phyloP scores from a whole-genome alignment of 176 grass and related monocot species.

The Oryza nivara region DNA sequence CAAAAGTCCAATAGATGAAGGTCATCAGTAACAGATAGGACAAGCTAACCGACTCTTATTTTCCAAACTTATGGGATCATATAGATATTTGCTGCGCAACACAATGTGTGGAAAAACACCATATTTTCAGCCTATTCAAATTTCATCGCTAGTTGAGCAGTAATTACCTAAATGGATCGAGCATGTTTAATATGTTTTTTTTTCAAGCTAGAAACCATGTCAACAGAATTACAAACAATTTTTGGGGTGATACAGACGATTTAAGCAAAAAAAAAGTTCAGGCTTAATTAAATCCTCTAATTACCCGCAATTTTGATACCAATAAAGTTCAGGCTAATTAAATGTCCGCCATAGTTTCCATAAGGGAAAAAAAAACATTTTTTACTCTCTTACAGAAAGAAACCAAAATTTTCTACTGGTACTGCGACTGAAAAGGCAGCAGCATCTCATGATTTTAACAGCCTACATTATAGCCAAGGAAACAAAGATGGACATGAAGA shows the following conservation, averaged over 20 bases:
- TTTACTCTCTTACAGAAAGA: not conserved
- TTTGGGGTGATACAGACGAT: not conserved
- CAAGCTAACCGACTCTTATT: not conserved
- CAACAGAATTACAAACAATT: not conserved
- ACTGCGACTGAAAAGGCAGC: not conserved
- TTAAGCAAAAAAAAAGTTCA: no score
- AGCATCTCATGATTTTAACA: not conserved
- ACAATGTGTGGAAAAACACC: not conserved
- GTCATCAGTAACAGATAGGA: not conserved
- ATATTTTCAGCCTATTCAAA: not conserved
- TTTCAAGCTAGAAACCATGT: not conserved
- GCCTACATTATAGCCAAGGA: not conserved
- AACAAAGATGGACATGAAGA: slow-evolving; percentile 4
- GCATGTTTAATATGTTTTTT: not conserved
- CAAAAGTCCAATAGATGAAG: slow-evolving; percentile 5
- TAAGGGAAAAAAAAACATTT: not conserved
- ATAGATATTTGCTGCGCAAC: no score
- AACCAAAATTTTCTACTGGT: not conserved
- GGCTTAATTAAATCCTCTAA: no score
- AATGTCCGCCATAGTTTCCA: no score
- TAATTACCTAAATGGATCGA: not conserved
- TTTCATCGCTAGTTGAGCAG: not conserved
- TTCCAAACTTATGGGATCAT: not conserved
- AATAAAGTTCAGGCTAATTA: no score
- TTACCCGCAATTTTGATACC: no score